A percentile compares a stretch with the other conserved stretches of the same genome.
These are phyloP conservation scores for Rutstroemia sp. DNA, from an alignment of 2,329 filamentous ascomycete genomes.

Conservation along the genomic window DNA sequence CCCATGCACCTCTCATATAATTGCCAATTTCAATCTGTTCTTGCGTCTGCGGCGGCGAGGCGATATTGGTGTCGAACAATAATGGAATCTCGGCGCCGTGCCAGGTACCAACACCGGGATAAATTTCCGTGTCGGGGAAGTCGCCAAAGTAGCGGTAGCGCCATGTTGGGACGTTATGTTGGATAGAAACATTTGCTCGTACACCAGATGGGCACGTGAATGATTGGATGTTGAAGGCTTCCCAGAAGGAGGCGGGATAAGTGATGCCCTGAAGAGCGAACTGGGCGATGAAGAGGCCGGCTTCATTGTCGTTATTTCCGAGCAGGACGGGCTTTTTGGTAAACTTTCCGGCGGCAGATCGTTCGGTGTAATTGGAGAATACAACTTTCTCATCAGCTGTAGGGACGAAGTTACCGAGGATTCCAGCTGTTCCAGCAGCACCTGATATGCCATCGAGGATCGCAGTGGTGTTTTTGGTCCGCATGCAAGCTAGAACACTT, in stretches of 20 bases:
- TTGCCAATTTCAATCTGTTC: slow-evolving; percentile 24
- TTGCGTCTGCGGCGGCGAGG: slow-evolving; percentile 17
- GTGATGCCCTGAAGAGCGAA: slow-evolving; percentile 17
- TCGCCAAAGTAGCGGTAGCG: slow-evolving; percentile 33
- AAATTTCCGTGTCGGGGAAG: slow-evolving; percentile 30
- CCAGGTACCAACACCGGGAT: slow-evolving; percentile 30
- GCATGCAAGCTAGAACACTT: slow-evolving; percentile 25
- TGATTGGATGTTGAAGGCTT: slow-evolving; percentile 22
- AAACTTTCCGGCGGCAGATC: slow-evolving; percentile 12
- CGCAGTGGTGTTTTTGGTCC: slow-evolving; percentile 18
- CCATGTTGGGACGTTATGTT: slow-evolving; percentile 30
- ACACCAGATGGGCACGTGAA: slow-evolving; percentile 31
- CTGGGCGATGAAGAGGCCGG: slow-evolving; percentile 25
- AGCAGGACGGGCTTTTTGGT: slow-evolving; percentile 25
- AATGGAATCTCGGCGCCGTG: slow-evolving; percentile 31
- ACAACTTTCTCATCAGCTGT: slow-evolving; percentile 24
- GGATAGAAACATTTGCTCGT: slow-evolving; percentile 22
- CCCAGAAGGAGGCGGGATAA: slow-evolving; percentile 23
- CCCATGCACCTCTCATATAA: slow-evolving; percentile 34
- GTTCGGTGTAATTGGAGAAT: slow-evolving; percentile 24
- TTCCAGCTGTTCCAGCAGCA: slow-evolving; percentile 2
- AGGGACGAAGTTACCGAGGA: slow-evolving; percentile 22
- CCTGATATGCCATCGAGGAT: slow-evolving; percentile 4
- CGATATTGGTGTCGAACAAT: slow-evolving; percentile 25
- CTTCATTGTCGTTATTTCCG: slow-evolving; percentile 31